Evolutionary conservation across 2,329 filamentous ascomycete species (phyloP).

Genomic region (Aureobasidium namibiae): DNA sequence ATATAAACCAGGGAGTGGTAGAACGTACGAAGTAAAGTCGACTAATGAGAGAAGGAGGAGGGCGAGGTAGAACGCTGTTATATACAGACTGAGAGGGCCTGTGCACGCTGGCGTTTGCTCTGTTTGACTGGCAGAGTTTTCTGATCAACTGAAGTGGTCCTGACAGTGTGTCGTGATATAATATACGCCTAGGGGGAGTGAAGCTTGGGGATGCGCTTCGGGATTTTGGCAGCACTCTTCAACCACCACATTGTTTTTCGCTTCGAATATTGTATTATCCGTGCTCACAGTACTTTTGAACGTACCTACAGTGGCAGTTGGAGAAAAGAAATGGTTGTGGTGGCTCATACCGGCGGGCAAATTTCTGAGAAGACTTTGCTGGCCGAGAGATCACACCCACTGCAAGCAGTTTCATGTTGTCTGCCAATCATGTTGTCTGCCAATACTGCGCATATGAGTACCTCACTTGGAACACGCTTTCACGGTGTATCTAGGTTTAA

Average conservation of each 20-base stretch:
- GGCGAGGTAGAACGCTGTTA: constrained; percentile 6
- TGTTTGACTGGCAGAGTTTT: constrained; percentile 9
- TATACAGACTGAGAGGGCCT: constrained; percentile 4
- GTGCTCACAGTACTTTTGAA: background rate
- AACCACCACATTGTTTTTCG: background rate
- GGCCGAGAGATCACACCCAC: too few species aligned
- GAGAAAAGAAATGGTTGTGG: background rate
- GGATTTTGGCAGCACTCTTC: background rate
- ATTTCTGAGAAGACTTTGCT: background rate
- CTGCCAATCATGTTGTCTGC: too few species aligned
- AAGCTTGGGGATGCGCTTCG: background rate
- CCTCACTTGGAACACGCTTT: too few species aligned
- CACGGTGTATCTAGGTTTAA: too few species aligned
- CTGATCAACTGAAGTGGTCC: background rate
- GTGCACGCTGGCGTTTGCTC: background rate
- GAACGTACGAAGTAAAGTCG: constrained; percentile 15
- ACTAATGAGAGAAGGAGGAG: constrained; percentile 15
- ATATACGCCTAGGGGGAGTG: background rate
- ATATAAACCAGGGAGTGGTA: background rate
- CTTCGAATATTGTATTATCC: background rate
- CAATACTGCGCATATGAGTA: too few species aligned
- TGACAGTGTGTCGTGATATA: background rate
- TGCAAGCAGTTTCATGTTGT: background rate
- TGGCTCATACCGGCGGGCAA: too few species aligned
- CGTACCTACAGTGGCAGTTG: background rate